A percentile compares a stretch with the other conserved stretches of the same genome.
These are phyloP conservation scores for Saccharomycopsis hybrid DNA, from an alignment of 1,139 yeast species.

Conservation along the genomic window DNA sequence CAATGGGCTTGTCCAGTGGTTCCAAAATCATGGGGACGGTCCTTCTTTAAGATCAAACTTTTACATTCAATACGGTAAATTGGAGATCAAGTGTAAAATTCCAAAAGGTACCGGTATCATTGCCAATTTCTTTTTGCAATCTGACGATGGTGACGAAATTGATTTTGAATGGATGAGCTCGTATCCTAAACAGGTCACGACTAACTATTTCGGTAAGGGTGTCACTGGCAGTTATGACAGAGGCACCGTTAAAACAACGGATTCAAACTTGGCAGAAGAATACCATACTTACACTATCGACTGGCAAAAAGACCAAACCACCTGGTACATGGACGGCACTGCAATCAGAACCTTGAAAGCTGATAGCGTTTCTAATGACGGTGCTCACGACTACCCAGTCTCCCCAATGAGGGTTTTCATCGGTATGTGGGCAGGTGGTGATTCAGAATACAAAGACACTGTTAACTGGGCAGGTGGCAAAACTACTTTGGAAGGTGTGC, in stretches of 20 bases:
- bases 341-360: conserved; percentile 38
- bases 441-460: conserved; percentile 42
- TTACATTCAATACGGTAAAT: conserved; percentile 65
- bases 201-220: conserved; percentile 65
- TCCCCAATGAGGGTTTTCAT: conserved; percentile 51
- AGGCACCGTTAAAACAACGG: conserved; percentile 34
- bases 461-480: conserved; percentile 64
- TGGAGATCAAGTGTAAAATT: conserved; percentile 52
- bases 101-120: conserved; percentile 58
- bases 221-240: conserved; percentile 54
- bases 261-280: conserved; percentile 40
- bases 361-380: conserved; percentile 27
- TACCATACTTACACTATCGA: conserved; percentile 61
- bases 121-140: conserved; percentile 57
- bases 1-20: conserved; percentile 44
- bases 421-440: conserved; percentile 64
- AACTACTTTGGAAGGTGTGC: conserved; percentile 47
- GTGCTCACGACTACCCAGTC: conserved; percentile 51
- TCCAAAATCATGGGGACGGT: conserved; percentile 47
- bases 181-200: conserved; percentile 50
- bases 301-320: conserved; percentile 48
- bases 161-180: conserved; percentile 52
- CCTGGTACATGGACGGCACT: conserved; percentile 47
- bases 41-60: conserved; percentile 61
- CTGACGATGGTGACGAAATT: conserved; percentile 65